Conservation (phyloP, 2,329 filamentous ascomycete species). For the Ophiostoma ulmi region DNA sequence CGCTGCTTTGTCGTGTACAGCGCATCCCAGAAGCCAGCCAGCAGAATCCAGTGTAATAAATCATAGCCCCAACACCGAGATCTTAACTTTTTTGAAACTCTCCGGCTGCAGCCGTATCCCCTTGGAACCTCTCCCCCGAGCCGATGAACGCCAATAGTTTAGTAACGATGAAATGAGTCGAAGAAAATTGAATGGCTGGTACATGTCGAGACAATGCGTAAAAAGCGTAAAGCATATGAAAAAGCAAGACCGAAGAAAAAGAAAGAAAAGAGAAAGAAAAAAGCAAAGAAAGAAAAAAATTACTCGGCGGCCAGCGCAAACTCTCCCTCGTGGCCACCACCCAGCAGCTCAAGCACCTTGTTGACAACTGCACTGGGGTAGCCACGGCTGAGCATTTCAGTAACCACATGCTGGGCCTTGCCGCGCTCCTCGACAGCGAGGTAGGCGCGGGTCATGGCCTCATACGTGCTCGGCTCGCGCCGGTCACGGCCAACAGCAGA, state of each 20-base stretch:
- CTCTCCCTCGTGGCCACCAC: constrained; percentile 35
- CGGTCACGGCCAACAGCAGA: constrained; percentile 68
- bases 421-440: constrained; percentile 76
- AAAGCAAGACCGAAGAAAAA: constrained; percentile 15
- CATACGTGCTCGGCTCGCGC: constrained; percentile 95
- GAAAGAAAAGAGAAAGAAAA: background rate
- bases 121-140: background rate
- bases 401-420: constrained; percentile 70
- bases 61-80: constrained; percentile 10
- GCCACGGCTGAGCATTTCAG: constrained; percentile 84
- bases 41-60: background rate
- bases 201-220: background rate
- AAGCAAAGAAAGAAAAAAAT: background rate
- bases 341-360: constrained; percentile 88
- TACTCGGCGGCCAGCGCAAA: constrained; percentile 20
- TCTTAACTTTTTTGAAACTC: constrained; percentile 9
- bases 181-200: constrained; percentile 11
- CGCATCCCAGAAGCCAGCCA: background rate
- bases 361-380: constrained; percentile 88
- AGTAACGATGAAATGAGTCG: constrained; percentile 3
- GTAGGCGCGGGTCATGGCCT: constrained; percentile 94
- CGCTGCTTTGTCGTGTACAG: background rate
- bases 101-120: constrained; percentile 3
- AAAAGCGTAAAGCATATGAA: background rate
- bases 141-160: constrained; percentile 10